Evolutionary conservation across 768 basidiomycete species (phyloP).

Genomic region (Boletus speciosus): DNA sequence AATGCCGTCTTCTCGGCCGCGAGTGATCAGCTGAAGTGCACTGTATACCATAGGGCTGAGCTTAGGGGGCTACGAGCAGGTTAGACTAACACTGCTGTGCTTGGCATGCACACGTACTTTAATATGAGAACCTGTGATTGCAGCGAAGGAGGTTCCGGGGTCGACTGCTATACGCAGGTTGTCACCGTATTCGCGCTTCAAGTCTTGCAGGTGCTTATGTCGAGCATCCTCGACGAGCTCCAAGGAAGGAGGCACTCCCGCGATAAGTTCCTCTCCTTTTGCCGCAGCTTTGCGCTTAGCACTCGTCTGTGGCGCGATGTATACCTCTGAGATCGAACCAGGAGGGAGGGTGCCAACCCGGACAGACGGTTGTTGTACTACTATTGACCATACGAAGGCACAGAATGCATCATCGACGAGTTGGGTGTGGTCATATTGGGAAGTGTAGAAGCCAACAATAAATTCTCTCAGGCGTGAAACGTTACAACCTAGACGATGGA

Average conservation of each 20-base stretch:
- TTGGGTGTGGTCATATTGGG: conserved; percentile 41
- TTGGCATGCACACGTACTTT: conserved; percentile 46
- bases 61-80: conserved; percentile 57
- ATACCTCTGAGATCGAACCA: conserved; percentile 61
- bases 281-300: conserved; percentile 62
- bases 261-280: conserved; percentile 47
- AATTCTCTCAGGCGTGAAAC: conserved; percentile 70
- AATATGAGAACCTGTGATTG: conserved; percentile 83
- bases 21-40: conserved; percentile 79
- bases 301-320: conserved; percentile 73
- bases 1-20: conserved; percentile 72
- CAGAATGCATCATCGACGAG: conserved; percentile 71
- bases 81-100: conserved; percentile 5
- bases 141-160: conserved; percentile 68
- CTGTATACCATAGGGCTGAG: conserved; percentile 84
- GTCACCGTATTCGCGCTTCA: conserved; percentile 57
- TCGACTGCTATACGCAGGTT: conserved; percentile 71
- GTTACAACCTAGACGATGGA: conserved; percentile 57
- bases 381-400: conserved; percentile 77
- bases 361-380: conserved; percentile 72
- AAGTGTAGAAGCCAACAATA: conserved; percentile 60
- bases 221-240: conserved; percentile 54
- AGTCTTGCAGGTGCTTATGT: conserved; percentile 50
- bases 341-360: conserved; percentile 68
- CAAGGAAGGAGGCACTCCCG: conserved; percentile 44